These are phyloP conservation scores for Tylopilus vinaceipallidus DNA, from an alignment of 768 basidiomycete species.

Conservation along the genomic window DNA sequence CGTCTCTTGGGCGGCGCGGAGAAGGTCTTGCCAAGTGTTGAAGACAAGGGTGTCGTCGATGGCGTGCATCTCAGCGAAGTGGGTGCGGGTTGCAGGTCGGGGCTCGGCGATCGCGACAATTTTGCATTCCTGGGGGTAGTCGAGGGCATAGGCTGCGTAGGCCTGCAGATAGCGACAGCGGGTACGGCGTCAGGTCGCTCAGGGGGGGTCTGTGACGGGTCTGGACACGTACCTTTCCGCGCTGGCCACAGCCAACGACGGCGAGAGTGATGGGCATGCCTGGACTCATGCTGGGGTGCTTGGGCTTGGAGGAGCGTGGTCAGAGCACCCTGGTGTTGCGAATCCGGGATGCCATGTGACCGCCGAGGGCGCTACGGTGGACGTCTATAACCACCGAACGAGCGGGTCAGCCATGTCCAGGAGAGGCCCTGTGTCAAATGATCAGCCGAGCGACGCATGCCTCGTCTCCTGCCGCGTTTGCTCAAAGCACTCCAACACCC, in stretches of 20 bases:
- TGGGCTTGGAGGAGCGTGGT: conserved; percentile 28
- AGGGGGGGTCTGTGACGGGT: no score
- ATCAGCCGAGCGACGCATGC: conserved; percentile 41
- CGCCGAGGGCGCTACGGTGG: neutral
- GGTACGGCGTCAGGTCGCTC: no score
- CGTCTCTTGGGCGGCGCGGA: conserved; percentile 63
- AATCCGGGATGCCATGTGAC: conserved; percentile 25
- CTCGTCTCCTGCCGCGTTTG: conserved; percentile 70
- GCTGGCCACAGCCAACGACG: conserved; percentile 80
- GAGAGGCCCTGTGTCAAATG: no score
- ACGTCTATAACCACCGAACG: no score
- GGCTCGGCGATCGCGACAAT: conserved; percentile 88
- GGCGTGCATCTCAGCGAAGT: conserved; percentile 54
- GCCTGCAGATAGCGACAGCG: conserved; percentile 34
- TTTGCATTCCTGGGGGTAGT: conserved; percentile 61
- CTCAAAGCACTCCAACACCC: conserved; percentile 39
- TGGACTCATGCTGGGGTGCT: conserved; percentile 16
- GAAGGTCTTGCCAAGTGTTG: conserved; percentile 66
- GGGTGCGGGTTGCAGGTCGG: conserved; percentile 57
- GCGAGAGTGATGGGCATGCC: conserved; percentile 61
- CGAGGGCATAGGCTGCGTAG: conserved; percentile 63
- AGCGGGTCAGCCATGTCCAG: no score
- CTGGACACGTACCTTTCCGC: conserved; percentile 70
- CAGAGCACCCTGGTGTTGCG: conserved; percentile 36
- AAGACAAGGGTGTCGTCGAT: conserved; percentile 74